Conservation (phyloP, 768 basidiomycete species). For the Serendipita sp. region DNA sequence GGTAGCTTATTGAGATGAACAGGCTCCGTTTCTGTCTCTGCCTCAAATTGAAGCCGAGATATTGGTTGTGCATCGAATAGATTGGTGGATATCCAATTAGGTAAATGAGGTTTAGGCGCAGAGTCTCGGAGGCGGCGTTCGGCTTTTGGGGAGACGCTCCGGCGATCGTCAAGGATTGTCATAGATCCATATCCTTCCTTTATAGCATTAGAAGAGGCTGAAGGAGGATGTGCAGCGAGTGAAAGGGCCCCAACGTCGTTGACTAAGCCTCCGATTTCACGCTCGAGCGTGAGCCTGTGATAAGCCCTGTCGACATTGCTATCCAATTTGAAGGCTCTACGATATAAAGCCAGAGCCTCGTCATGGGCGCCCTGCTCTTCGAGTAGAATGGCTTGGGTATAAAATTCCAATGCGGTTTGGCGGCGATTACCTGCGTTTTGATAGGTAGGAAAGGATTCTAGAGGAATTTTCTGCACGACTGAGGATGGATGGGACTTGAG, state of each 20-base stretch:
- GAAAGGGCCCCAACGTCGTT: background rate
- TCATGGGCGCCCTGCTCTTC: slow-evolving; percentile 65
- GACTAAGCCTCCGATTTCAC: background rate
- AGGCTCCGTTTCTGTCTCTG: slow-evolving; percentile 47
- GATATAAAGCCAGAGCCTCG: slow-evolving; percentile 58
- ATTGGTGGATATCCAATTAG: background rate
- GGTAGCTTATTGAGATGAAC: slow-evolving; percentile 46
- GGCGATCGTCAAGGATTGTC: background rate
- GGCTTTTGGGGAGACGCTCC: background rate
- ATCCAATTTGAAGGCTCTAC: slow-evolving; percentile 64
- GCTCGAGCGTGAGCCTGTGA: slow-evolving; percentile 19
- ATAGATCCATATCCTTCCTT: no score
- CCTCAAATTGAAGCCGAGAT: slow-evolving; percentile 30
- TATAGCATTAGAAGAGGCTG: background rate
- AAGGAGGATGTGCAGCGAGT: background rate
- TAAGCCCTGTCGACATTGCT: slow-evolving; percentile 61
- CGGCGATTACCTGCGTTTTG: background rate
- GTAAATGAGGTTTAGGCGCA: background rate
- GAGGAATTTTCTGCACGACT: background rate
- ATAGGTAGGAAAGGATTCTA: background rate
- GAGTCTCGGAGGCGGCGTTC: background rate
- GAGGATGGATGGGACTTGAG: background rate
- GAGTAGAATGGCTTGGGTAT: slow-evolving; percentile 49
- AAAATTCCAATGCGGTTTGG: slow-evolving; percentile 41
- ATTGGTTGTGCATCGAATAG: background rate